Conservation (phyloP, 306 rosid genomes). For the Trifolium dubium region DNA sequence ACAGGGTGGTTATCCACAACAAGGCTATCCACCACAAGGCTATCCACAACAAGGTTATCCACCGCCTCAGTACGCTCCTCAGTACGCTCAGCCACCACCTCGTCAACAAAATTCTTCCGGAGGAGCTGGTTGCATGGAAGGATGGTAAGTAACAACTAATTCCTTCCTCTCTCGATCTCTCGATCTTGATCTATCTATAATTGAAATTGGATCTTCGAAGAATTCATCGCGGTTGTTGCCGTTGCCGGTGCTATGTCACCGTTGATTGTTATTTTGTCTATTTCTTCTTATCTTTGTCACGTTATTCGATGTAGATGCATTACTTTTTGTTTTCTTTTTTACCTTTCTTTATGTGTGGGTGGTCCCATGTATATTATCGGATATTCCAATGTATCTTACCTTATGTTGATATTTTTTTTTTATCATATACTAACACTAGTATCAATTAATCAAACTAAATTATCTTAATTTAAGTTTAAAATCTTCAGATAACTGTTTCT, state of each 20-base stretch:
- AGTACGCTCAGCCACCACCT: conserved; percentile 80
- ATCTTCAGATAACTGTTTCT: background rate
- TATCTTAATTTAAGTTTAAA: background rate
- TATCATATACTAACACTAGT: background rate
- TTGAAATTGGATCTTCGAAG: background rate
- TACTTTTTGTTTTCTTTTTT: background rate
- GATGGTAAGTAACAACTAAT: conserved; percentile 65
- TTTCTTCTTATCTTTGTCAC: conserved; percentile 15
- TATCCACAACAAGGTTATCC: conserved; percentile 48
- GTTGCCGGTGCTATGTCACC: conserved; percentile 28
- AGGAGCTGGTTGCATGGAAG: conserved; percentile 66
- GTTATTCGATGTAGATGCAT: conserved; percentile 16
- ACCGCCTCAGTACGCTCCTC: conserved; percentile 63
- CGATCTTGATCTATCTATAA: background rate
- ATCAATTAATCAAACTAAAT: background rate
- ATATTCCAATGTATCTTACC: background rate
- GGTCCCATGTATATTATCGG: background rate
- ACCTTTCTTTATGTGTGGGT: background rate
- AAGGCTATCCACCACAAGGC: conserved; percentile 66
- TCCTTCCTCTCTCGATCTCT: background rate
- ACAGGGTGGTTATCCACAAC: conserved; percentile 36
- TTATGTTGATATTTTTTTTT: background rate
- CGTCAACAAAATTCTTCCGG: conserved; percentile 37
- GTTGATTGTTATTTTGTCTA: background rate
- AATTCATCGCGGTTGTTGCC: conserved; percentile 20